phyloP scores from a whole-genome alignment of 805 yeast species.

The Saccharomycopsis sp. region DNA sequence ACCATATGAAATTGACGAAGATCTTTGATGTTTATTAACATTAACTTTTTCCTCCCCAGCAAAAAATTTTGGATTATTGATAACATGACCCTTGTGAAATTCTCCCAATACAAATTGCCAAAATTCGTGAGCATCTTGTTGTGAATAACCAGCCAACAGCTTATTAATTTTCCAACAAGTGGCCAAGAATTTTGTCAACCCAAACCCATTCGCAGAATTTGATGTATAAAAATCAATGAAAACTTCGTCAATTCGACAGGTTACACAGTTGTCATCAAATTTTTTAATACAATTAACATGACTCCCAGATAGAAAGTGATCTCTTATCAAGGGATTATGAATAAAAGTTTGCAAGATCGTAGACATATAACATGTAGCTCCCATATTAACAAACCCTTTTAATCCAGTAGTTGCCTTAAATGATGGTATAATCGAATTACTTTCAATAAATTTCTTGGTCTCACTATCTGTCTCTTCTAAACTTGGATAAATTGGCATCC shows the following conservation, averaged over 20 bases:
- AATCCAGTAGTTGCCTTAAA: conserved; percentile 66
- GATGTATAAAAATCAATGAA: conserved; percentile 70
- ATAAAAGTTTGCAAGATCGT: conserved; percentile 82
- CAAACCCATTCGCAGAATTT: conserved; percentile 57
- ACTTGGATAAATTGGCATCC: conserved; percentile 28
- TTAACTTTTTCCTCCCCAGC: conserved; percentile 25
- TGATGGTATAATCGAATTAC: conserved; percentile 37
- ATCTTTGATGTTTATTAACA: conserved; percentile 21
- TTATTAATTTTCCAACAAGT: conserved; percentile 85
- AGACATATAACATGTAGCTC: conserved; percentile 96
- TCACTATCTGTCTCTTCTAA: conserved; percentile 24
- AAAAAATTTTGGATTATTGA: not conserved
- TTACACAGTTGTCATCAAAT: conserved; percentile 45
- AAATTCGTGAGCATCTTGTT: conserved; percentile 98
- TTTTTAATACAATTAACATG: conserved; percentile 50
- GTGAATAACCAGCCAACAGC: conserved; percentile 88
- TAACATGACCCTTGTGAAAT: conserved; percentile 49
- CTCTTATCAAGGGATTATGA: conserved; percentile 83
- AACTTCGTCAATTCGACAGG: conserved; percentile 80
- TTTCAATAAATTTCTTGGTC: conserved; percentile 26
- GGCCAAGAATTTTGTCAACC: conserved; percentile 71
- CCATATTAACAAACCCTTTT: conserved; percentile 86
- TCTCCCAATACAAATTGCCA: conserved; percentile 89
- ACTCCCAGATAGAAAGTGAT: conserved; percentile 67
- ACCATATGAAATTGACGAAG: conserved; percentile 15